These are phyloP conservation scores for Fusarium sp. DNA, from an alignment of 2,329 filamentous ascomycete species.

Conservation along the genomic window DNA sequence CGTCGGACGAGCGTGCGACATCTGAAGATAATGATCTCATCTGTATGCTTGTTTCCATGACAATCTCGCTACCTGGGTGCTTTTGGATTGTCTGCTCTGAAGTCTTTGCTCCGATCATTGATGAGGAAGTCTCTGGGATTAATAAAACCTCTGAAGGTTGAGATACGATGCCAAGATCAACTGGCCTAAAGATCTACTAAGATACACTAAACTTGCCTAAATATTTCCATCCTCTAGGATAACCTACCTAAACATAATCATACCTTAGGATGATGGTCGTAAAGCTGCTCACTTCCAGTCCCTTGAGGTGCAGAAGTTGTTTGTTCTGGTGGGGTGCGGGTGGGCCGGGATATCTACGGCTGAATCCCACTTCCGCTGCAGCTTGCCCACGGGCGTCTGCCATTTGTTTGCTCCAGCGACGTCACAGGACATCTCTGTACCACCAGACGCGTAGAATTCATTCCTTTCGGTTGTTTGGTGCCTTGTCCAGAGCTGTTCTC, in stretches of 20 bases:
- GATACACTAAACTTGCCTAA: accelerated
- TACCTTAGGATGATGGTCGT: accelerated
- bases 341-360: not conserved
- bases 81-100: accelerated
- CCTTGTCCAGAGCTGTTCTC: not conserved
- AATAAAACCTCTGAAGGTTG: not conserved
- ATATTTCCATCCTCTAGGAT: accelerated
- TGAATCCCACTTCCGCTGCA: not conserved
- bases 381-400: not conserved
- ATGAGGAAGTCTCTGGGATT: not conserved
- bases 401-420: not conserved
- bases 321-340: not conserved
- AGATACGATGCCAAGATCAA: not conserved
- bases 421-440: accelerated
- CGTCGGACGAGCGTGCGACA: accelerated
- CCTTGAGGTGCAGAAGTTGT: no score
- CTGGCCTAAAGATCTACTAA: not conserved
- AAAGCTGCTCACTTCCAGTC: not conserved
- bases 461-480: accelerated
- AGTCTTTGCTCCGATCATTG: not conserved
- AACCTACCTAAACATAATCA: accelerated
- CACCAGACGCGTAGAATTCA: accelerated
- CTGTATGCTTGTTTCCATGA: accelerated
- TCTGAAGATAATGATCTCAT: not conserved
- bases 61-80: not conserved